Percentiles rank a stretch among this genome's conserved stretches.
Evolutionary conservation across 495 filamentous ascomycete species (phyloP).

Genomic region (Cercophora newfieldiana): DNA sequence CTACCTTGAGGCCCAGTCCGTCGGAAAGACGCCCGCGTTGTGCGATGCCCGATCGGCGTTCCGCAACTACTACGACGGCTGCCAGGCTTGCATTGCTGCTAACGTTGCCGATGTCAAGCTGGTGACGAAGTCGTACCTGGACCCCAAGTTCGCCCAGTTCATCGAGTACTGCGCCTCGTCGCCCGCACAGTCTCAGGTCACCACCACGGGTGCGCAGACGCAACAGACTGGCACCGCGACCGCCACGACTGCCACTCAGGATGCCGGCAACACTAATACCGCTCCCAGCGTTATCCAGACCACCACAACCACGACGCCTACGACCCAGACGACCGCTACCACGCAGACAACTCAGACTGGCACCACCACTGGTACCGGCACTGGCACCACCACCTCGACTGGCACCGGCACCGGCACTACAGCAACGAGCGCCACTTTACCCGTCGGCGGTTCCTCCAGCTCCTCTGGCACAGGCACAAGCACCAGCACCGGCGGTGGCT

Average conservation of each 20-base stretch:
- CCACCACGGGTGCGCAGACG: background rate
- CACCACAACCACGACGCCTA: background rate
- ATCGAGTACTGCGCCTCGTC: slow-evolving; percentile 34
- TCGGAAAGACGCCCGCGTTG: slow-evolving; percentile 48
- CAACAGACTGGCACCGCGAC: background rate
- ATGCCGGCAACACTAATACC: slow-evolving; percentile 11
- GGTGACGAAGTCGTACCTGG: slow-evolving; percentile 26
- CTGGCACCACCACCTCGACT: background rate
- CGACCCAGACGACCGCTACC: background rate
- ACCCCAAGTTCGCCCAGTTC: slow-evolving; percentile 30
- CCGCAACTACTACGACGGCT: slow-evolving; percentile 32
- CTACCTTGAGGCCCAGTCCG: slow-evolving; percentile 43
- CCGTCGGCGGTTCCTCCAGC: background rate
- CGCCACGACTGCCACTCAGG: slow-evolving; percentile 7
- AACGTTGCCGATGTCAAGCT: slow-evolving; percentile 24
- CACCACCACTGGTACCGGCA: background rate
- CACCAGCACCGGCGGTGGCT: background rate
- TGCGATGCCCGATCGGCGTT: slow-evolving; percentile 50
- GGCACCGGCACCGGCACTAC: background rate
- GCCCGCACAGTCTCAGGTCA: slow-evolving; percentile 19
- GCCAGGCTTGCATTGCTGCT: slow-evolving; percentile 39
- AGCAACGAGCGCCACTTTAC: background rate
- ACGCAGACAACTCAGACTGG: background rate
- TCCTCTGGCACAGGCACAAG: background rate
- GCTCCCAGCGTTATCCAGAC: slow-evolving; percentile 1